These are phyloP conservation scores for Aphelidium insulamus DNA, from an alignment of 371 early-diverging fungal genomes.

Conservation along the genomic window DNA sequence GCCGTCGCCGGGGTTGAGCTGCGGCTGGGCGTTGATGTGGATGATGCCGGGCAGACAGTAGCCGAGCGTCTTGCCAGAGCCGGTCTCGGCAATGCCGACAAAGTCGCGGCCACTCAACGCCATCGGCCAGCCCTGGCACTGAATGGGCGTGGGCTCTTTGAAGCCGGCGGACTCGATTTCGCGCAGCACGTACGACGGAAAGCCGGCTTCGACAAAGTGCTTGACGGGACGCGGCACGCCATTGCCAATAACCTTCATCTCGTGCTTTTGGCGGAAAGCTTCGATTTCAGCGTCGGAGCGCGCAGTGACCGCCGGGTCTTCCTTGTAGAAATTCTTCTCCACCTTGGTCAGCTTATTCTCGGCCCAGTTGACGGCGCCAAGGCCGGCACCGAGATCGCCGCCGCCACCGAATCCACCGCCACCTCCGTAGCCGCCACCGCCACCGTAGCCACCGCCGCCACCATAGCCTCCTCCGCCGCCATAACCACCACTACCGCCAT, in stretches of 20 bases:
- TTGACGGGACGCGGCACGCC: slow-evolving; percentile 44
- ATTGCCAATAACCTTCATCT: slow-evolving; percentile 37
- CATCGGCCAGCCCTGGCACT: slow-evolving; percentile 75
- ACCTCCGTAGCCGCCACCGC: slow-evolving; percentile 6
- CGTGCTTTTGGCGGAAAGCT: slow-evolving; percentile 37
- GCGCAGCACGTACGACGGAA: slow-evolving; percentile 42
- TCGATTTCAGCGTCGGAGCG: slow-evolving; percentile 29
- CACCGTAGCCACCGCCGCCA: slow-evolving; percentile 15
- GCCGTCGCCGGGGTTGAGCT: slow-evolving; percentile 41
- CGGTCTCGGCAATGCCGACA: slow-evolving; percentile 58
- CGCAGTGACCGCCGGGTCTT: slow-evolving; percentile 30
- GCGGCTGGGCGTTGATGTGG: slow-evolving; percentile 31
- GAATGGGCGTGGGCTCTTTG: slow-evolving; percentile 85
- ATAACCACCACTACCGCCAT: slow-evolving; percentile 15
- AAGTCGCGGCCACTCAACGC: slow-evolving; percentile 44
- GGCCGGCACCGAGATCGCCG: slow-evolving; percentile 23
- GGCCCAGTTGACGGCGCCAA: slow-evolving; percentile 70
- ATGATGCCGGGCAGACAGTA: slow-evolving; percentile 87
- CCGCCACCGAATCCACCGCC: slow-evolving; percentile 13
- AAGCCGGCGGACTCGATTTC: slow-evolving; percentile 71
- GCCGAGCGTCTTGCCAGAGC: slow-evolving; percentile 76
- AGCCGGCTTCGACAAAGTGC: slow-evolving; percentile 45
- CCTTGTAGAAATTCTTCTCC: slow-evolving; percentile 88
- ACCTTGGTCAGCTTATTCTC: slow-evolving; percentile 73
- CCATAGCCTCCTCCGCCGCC: slow-evolving; percentile 16